Evolutionary conservation across 208 protist genomes (phyloP), one percentile per base, ranked within the genome.

Genomic region (Acanthamoeba polyphaga): DNA sequence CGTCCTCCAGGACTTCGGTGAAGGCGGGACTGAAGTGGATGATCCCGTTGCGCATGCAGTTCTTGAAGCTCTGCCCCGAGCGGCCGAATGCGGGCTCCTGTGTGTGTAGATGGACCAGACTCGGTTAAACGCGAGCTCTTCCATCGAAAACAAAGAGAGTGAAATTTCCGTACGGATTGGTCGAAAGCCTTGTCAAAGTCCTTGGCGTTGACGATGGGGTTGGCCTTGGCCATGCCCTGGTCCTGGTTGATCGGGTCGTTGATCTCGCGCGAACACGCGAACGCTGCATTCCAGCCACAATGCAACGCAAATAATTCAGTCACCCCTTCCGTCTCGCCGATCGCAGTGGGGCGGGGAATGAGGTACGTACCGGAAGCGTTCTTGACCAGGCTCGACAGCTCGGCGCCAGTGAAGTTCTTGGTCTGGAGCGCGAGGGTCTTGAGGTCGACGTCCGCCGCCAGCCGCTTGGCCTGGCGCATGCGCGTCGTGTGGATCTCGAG

Each of bases 371-470:
- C 99, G 8, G 98, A 99, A 97, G 99, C 80, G 80, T 64, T 95
- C 60, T 97, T 98, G 13, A 99, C 98, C 7, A 99, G 74, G 89
- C 98, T 98, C 89, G 97, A 96, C n/a, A 98, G 94, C 95, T 98
- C 97, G 8, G 97, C 97, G 70, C 98, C 97, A 29, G 98, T 99
- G 97, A 99, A 99, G 98, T 99, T 99, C 97, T 99, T 99, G 17
- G 99, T 99, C 13, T 96, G 46, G 51, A 89, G 92, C 3, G 99
- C 99, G 12, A 99, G 96, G 51, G 99, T 95, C 19, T 97, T 96
- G 38, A 99, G 93, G 88, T 98, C 92, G 32, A 99, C 99, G 84
- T 99, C 99, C 99, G 98, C 99, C 99, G 96, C 99, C 99, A 43
- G 99, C 98, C 29, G 97, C 66, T 27, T 99, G 97, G 8, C 99